These are phyloP conservation scores for Pinus taeda DNA, from an alignment of 75 land plant genomes.

Conservation along the genomic window DNA sequence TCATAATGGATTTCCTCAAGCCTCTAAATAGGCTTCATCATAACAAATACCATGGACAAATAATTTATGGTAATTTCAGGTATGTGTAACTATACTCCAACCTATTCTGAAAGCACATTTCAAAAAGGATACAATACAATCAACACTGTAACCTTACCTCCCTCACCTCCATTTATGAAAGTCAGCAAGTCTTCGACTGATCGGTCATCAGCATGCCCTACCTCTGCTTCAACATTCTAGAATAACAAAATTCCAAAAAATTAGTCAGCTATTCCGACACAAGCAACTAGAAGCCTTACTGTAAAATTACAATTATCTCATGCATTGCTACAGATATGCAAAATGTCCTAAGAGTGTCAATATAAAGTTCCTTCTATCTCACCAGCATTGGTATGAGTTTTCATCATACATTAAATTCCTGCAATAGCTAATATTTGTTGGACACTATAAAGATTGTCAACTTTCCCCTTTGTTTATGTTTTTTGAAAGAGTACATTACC, in stretches of 20 bases:
- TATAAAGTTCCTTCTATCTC: not conserved
- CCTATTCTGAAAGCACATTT: not conserved
- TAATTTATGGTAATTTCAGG: too few relatives aligned
- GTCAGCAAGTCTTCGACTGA: slow-evolving; percentile 75
- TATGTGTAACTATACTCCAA: not conserved
- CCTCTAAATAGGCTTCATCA: too few relatives aligned
- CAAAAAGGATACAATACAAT: not conserved
- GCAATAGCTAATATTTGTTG: not conserved
- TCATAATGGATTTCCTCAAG: too few relatives aligned
- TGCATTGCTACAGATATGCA: not conserved
- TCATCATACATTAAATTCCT: not conserved
- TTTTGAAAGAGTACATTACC: not conserved
- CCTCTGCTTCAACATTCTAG: slow-evolving; percentile 58
- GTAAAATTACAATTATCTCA: not conserved
- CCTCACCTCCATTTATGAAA: slow-evolving; percentile 68
- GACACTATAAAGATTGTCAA: not conserved
- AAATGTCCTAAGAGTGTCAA: not conserved
- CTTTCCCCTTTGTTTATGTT: not conserved
- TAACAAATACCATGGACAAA: too few relatives aligned
- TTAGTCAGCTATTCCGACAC: not conserved
- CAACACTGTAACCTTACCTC: slow-evolving; percentile 21
- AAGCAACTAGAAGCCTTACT: not conserved
- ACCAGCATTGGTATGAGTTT: not conserved
- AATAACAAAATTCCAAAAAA: slow-evolving; percentile 3
- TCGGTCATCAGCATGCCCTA: slow-evolving; percentile 55